These are phyloP conservation scores for Neoscytalidium dimidiatum DNA, from an alignment of 2,329 filamentous ascomycete genomes.

Conservation along the genomic window DNA sequence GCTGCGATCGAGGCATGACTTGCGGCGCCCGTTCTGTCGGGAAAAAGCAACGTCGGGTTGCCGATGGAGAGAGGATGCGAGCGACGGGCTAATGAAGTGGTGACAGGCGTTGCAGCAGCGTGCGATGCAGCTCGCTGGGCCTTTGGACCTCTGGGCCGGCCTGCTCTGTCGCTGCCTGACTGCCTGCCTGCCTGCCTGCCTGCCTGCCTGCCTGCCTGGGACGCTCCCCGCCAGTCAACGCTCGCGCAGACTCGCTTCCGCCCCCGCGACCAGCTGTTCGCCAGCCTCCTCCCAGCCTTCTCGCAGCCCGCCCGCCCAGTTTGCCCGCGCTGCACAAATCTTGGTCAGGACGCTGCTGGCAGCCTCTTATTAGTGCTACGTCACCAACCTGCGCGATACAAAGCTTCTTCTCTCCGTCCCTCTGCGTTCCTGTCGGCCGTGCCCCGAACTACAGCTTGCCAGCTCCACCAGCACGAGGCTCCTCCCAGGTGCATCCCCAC, in stretches of 20 bases:
- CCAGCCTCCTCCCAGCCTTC: constrained; percentile 11
- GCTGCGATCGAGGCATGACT: neutral
- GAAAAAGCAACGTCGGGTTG: neutral
- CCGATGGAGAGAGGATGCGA: neutral
- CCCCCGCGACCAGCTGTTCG: neutral
- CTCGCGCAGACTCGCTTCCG: neutral
- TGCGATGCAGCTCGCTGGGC: too few species aligned
- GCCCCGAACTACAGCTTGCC: neutral
- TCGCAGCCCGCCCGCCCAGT: neutral
- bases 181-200: too few species aligned
- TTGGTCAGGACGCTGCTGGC: neutral
- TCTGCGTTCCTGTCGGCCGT: neutral
- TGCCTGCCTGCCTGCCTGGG: neutral
- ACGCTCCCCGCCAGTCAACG: neutral
- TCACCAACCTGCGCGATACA: neutral
- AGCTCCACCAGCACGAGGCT: neutral
- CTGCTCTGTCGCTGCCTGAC: too few species aligned
- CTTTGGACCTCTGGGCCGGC: too few species aligned
- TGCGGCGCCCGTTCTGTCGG: neutral
- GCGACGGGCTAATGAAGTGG: neutral
- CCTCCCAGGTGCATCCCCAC: neutral
- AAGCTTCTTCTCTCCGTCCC: neutral
- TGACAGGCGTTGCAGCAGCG: too few species aligned
- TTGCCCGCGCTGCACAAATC: neutral
- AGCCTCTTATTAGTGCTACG: constrained; percentile 6